Evolutionary conservation across 2,329 filamentous ascomycete genomes (phyloP).

Genomic region (Fusarium sambucinum): DNA sequence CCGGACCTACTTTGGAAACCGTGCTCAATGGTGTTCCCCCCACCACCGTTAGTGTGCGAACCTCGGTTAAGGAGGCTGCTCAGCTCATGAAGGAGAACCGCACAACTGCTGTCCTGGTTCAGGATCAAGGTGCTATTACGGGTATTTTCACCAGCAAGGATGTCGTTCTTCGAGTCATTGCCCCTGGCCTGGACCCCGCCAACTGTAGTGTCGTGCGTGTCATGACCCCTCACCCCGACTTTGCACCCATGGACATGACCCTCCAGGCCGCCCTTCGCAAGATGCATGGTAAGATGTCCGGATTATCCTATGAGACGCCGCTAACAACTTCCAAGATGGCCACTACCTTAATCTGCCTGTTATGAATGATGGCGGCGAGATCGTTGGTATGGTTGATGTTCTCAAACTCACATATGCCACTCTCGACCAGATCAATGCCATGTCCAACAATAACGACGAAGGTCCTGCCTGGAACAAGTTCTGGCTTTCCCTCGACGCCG

Average conservation of each 20-base stretch:
- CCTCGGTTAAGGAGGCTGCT: slow-evolving; percentile 95
- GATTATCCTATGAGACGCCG: background rate
- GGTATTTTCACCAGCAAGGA: slow-evolving; percentile 99
- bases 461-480: slow-evolving; percentile 99
- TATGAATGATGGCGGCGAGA: slow-evolving; percentile 97
- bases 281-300: slow-evolving; percentile 85
- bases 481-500: slow-evolving; percentile 95
- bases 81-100: slow-evolving; percentile 98
- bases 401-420: slow-evolving; percentile 98
- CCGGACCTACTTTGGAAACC: slow-evolving; percentile 93
- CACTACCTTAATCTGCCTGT: slow-evolving; percentile 98
- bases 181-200: slow-evolving; percentile 90
- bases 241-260: slow-evolving; percentile 98
- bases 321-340: slow-evolving; percentile 73
- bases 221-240: slow-evolving; percentile 99
- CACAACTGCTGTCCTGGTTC: slow-evolving; percentile 94
- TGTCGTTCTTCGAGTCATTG: slow-evolving; percentile 97
- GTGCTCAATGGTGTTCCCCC: slow-evolving; percentile 93
- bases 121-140: slow-evolving; percentile 96
- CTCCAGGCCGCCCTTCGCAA: slow-evolving; percentile 98
- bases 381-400: slow-evolving; percentile 99
- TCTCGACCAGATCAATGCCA: slow-evolving; percentile 96
- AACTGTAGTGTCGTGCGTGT: slow-evolving; percentile 98
- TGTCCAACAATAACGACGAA: slow-evolving; percentile 83
- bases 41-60: slow-evolving; percentile 93